Conservation (phyloP, 2,329 filamentous ascomycete genomes). For the Blumeria hordei region DNA sequence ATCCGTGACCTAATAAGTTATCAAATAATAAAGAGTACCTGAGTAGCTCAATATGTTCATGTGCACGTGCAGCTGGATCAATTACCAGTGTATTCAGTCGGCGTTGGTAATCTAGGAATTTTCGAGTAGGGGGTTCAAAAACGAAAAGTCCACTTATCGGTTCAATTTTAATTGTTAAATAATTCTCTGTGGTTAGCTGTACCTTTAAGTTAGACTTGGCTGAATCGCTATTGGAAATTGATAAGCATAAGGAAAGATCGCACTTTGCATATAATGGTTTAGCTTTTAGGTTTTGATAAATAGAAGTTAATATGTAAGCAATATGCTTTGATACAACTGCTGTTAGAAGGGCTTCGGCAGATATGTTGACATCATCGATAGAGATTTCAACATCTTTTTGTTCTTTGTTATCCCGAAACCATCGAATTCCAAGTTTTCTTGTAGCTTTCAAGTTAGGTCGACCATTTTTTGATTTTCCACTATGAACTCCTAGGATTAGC, state of each 20-base stretch:
- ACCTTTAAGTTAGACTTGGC: conserved; percentile 42
- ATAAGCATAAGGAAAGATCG: conserved; percentile 32
- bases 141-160: conserved; percentile 55
- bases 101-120: conserved; percentile 32
- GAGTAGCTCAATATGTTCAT: conserved; percentile 32
- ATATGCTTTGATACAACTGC: conserved; percentile 53
- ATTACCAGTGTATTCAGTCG: conserved; percentile 34
- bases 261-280: conserved; percentile 36
- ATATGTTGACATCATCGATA: conserved; percentile 43
- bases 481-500: conserved; percentile 67
- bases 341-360: conserved; percentile 49
- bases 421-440: conserved; percentile 40
- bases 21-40: conserved; percentile 37
- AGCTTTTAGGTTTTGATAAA: conserved; percentile 33
- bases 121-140: conserved; percentile 37
- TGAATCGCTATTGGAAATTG: conserved; percentile 34
- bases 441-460: conserved; percentile 20
- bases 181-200: conserved; percentile 39
- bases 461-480: conserved; percentile 25
- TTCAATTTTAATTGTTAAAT: conserved; percentile 43
- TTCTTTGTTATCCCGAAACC: conserved; percentile 67
- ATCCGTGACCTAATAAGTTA: conserved; percentile 33
- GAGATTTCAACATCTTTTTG: conserved; percentile 41
- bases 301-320: conserved; percentile 42
- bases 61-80: conserved; percentile 31